Evolutionary conservation across 352 stramenopile genomes (phyloP).

Genomic region (Blastocystis sp.): DNA sequence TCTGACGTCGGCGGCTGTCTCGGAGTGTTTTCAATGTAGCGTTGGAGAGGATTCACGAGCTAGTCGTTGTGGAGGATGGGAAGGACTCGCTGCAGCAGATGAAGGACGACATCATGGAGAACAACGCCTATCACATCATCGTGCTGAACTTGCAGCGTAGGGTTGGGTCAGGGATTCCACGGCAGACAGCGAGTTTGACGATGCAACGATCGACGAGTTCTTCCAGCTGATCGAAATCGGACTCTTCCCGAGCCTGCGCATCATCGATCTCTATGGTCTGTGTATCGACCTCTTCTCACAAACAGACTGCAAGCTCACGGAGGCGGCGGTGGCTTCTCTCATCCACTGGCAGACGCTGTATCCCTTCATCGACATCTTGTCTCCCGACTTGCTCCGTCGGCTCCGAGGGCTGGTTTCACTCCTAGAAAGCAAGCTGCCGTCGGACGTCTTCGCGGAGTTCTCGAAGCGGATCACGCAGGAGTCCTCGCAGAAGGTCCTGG

Average conservation of each 20-base stretch:
- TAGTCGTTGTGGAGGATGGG: neutral
- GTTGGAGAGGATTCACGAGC: neutral
- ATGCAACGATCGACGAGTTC: neutral
- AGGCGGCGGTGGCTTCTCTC: neutral
- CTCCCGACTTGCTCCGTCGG: neutral
- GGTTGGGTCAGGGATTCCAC: neutral
- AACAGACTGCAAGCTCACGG: neutral
- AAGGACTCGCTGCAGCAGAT: neutral
- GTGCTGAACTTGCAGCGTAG: neutral
- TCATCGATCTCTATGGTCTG: conserved; percentile 32
- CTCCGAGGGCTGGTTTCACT: neutral
- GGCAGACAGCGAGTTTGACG: neutral
- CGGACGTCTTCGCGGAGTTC: neutral
- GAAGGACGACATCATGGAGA: conserved; percentile 31
- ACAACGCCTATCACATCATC: neutral
- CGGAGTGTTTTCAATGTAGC: neutral
- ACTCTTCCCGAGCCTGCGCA: conserved; percentile 4
- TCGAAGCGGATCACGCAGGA: neutral
- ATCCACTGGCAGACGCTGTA: neutral
- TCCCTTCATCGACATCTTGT: conserved; percentile 22
- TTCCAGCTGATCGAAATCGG: conserved; percentile 3
- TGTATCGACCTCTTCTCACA: neutral
- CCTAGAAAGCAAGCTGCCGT: neutral
- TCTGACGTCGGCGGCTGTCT: too few species aligned
- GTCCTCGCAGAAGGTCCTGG: neutral